phyloP scores from a whole-genome alignment of 331 rosid species.

The Telfairia occidentalis region DNA sequence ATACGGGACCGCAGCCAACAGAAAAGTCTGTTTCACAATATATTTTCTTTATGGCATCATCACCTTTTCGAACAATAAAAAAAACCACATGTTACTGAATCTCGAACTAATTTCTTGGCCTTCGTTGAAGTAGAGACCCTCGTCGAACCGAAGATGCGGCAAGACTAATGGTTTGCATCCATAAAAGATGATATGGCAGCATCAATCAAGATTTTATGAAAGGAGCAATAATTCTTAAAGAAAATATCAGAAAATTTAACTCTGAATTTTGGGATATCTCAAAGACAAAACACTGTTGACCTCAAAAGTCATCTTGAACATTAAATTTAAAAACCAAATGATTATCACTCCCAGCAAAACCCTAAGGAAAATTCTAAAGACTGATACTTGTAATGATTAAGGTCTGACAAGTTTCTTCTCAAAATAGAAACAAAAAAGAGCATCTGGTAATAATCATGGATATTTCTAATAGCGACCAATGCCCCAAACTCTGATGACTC shows the following conservation, averaged over 20 bases:
- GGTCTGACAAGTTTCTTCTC: slow-evolving; percentile 24
- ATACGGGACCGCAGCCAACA: no score
- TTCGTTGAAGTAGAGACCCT: no score
- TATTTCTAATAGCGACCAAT: slow-evolving; percentile 61
- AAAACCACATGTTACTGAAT: no score
- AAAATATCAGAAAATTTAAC: background rate
- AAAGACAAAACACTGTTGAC: slow-evolving; percentile 28
- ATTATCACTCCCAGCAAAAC: slow-evolving; percentile 26
- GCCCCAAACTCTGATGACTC: slow-evolving; percentile 91
- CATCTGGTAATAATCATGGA: slow-evolving; percentile 14
- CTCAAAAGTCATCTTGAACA: slow-evolving; percentile 38
- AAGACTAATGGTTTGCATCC: background rate
- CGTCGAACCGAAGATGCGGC: no score
- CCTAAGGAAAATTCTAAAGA: slow-evolving; percentile 17
- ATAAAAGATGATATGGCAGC: background rate
- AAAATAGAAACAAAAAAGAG: slow-evolving; percentile 25
- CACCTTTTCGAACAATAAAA: no score
- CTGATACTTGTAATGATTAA: slow-evolving; percentile 28
- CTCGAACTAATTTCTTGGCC: no score
- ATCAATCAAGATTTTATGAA: background rate
- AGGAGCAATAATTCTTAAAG: background rate
- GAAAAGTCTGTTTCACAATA: background rate
- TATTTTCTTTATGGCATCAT: no score
- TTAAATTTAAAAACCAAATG: slow-evolving; percentile 22
- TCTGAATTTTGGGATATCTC: background rate